Base-by-base conservation (phyloP, 805 yeast species). In the Teunomyces aglyptinius region DNA sequence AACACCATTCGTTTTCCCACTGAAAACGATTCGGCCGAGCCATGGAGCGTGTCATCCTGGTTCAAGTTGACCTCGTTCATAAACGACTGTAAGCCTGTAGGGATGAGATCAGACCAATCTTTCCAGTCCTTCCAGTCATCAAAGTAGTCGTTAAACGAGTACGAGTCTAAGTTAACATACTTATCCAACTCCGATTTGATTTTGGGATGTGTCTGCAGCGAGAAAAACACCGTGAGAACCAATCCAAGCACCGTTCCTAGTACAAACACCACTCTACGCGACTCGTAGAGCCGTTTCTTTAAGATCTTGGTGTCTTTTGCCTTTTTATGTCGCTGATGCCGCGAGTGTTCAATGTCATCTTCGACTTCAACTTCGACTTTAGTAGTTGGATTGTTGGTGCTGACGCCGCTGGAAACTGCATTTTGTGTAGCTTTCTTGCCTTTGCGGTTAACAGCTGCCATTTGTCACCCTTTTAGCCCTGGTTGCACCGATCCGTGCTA, bases 1-100 rank as follows among this genome's bases (percentile, higher is more conserved):
- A 64, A 60, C 31, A 68, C 68, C 74, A 92, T 67, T 33, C 75
- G 57, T 54, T 76, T 79, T 1, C 99, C 99, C 13, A 90, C 96
- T 0, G 94, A 89, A 69, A 94, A 94, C 41, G 91, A 82, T 49
- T 89, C 96, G 5, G 89, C 80, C 4, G 86, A 74, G 32, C 84
- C 85, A 16, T 73, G 72, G 26, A 75, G 61, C 6, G 51, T 53
- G 10, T 54, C 62, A 2, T 48, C 48, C 18, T 54, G 49, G 26
- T 61, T 71, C n/a, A 59, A 56, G 39, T 75, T 75, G n/a, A 81
- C 67, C 45, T 82, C 85, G 16, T 75, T 70, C 28, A 91, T 67
- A 34, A 88, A 78, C 5, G 78, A 70, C 44, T 80, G 77, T 12
- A 91, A 58, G 1, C 84, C 73, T 1, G 72, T 67, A 2, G 97